Conservation (phyloP, 306 rosid genomes). For the Carpinus fangiana region DNA sequence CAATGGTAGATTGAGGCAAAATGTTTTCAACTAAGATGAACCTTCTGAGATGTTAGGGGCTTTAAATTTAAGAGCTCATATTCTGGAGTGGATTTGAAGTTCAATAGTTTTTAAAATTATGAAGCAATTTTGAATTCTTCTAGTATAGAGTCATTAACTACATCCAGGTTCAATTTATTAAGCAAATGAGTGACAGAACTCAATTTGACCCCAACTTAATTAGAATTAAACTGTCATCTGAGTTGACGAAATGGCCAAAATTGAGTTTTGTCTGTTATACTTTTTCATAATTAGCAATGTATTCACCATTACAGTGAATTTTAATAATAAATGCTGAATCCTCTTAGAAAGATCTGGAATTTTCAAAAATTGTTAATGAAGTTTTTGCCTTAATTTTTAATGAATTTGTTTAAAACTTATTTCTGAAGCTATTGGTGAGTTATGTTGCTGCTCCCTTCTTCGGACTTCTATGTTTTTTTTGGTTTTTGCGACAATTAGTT, state of each 20-base stretch:
- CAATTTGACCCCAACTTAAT: background rate
- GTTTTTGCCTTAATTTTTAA: background rate
- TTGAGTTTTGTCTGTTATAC: background rate
- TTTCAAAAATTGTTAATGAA: background rate
- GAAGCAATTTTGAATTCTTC: background rate
- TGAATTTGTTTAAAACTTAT: background rate
- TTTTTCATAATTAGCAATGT: background rate
- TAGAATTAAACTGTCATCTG: background rate
- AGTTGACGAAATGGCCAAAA: background rate
- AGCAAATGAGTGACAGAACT: background rate
- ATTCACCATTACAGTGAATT: background rate
- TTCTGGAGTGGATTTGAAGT: background rate
- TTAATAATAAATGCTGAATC: background rate
- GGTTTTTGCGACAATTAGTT: background rate
- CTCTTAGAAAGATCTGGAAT: background rate
- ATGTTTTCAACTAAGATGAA: conserved; percentile 8
- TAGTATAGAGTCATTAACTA: background rate
- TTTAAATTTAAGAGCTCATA: conserved; percentile 14
- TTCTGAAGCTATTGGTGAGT: background rate
- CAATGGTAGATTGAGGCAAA: background rate
- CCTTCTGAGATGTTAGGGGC: conserved; percentile 14
- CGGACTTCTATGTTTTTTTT: background rate
- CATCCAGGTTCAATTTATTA: conserved; percentile 1
- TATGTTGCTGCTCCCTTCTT: background rate
- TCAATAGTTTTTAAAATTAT: background rate